Evolutionary conservation across 495 filamentous ascomycete genomes (phyloP), one percentile per base, ranked within the genome.

Genomic region (Penicillium crystallinum): DNA sequence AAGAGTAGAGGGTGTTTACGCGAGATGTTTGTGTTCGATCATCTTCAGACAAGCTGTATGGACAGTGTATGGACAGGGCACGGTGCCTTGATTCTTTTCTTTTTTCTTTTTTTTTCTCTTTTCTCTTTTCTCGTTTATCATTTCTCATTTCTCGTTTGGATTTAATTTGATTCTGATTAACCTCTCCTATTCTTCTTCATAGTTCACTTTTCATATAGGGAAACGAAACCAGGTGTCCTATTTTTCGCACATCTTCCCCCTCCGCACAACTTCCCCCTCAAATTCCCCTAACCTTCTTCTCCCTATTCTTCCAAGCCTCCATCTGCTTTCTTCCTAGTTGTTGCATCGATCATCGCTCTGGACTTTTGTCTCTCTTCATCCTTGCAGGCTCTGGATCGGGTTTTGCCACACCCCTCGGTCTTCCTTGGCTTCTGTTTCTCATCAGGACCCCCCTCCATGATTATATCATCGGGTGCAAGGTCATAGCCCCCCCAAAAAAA

Each of bases 391-490:
- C 34, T 36, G 12, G 10, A 12, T n/a, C 34, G 34, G n/a, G 14
- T 36, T 17, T 36, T 6, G 17, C 12, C n/a, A 36, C 34, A 14
- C 10, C 34, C 12, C 34, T 36, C 33, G 33, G n/a, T 35, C 34
- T 57, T 29, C 21, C 25, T 46, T 23, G 19, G 12, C 53, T 31
- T 40, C n/a, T 36, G 3, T 15, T 14, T 15, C 31, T n/a, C n/a
- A n/a, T n/a, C n/a, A n/a, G 23, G 3, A 3, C 3, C 34, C 49
- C 49, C 50, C 46, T 53, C 58, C 52, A 37, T 57, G 55, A 53
- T 63, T 60, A 54, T 48, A 44, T 59, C 53, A 56, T 52, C 52
- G 47, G 17, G n/a, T n/a, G n/a, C 41, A 19, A 25, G 19, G 12
- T 41, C 21, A 40, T 40, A 27, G 23, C 3, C n/a, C n/a, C n/a